Evolutionary conservation across 2,329 filamentous ascomycete genomes (phyloP).

Genomic region (Aspergillus carbonarius): DNA sequence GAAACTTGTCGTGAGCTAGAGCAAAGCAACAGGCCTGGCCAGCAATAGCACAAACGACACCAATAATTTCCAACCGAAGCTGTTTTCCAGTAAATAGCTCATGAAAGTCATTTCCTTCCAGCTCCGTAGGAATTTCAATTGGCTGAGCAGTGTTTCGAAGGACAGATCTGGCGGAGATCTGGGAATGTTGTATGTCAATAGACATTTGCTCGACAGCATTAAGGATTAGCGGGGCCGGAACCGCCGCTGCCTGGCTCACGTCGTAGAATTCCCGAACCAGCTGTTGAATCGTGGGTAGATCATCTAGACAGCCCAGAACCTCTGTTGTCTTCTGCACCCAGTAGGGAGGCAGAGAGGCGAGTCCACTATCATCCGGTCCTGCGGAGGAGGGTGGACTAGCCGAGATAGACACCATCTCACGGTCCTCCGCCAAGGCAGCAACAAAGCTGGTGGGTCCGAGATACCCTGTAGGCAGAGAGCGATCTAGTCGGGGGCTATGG

Average conservation of each 20-base stretch:
- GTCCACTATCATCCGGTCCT: neutral
- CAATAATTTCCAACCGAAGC: slow-evolving; percentile 42
- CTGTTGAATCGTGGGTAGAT: slow-evolving; percentile 18
- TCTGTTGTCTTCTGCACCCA: slow-evolving; percentile 23
- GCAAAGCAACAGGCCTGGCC: slow-evolving; percentile 29
- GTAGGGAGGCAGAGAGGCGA: slow-evolving; percentile 20
- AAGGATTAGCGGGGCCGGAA: slow-evolving; percentile 37
- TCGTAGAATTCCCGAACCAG: slow-evolving; percentile 15
- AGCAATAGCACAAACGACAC: slow-evolving; percentile 38
- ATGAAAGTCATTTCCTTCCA: slow-evolving; percentile 37
- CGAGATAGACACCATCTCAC: slow-evolving; percentile 17
- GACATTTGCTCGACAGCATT: slow-evolving; percentile 29
- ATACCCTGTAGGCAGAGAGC: slow-evolving; percentile 27
- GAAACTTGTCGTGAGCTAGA: slow-evolving; percentile 18
- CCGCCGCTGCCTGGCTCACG: neutral
- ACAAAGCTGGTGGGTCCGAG: slow-evolving; percentile 38
- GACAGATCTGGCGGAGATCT: neutral
- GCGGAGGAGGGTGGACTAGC: neutral
- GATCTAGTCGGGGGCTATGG: slow-evolving; percentile 6
- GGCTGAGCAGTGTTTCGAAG: slow-evolving; percentile 28
- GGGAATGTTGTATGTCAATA: slow-evolving; percentile 13
- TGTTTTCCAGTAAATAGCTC: slow-evolving; percentile 38
- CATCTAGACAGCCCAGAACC: slow-evolving; percentile 15
- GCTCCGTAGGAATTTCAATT: slow-evolving; percentile 22
- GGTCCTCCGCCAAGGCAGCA: slow-evolving; percentile 25